Percentiles rank a stretch among this genome's conserved stretches.
phyloP scores from a whole-genome alignment of 768 basidiomycete species.

The Boletales sp. region DNA sequence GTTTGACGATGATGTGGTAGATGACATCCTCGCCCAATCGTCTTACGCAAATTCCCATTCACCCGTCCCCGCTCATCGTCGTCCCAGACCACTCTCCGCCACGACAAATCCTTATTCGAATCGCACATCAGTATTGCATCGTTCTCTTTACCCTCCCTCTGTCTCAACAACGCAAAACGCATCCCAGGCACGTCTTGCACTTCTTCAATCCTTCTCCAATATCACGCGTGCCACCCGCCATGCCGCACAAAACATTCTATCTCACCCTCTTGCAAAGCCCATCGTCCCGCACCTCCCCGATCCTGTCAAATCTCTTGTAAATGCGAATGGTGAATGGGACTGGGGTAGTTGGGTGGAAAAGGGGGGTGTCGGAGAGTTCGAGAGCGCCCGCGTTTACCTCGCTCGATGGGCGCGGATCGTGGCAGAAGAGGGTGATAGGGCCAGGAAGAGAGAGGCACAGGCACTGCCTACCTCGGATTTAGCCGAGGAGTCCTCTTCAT shows the following conservation, averaged over 20 bases:
- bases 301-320: conserved; percentile 86
- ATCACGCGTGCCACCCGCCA: conserved; percentile 91
- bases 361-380: conserved; percentile 92
- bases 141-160: conserved; percentile 59
- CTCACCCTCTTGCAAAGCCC: conserved; percentile 93
- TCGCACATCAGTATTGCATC: conserved; percentile 75
- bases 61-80: conserved; percentile 79
- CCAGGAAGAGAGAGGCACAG: conserved; percentile 77
- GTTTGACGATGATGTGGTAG: conserved; percentile 84
- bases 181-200: conserved; percentile 72
- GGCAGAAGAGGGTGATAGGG: conserved; percentile 95
- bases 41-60: conserved; percentile 75
- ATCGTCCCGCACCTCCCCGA: conserved; percentile 95
- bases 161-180: conserved; percentile 48
- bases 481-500: conserved; percentile 63
- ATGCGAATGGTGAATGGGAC: conserved; percentile 85
- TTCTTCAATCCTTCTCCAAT: conserved; percentile 92
- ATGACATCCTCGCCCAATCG: conserved; percentile 79
- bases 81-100: conserved; percentile 56
- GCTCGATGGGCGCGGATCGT: conserved; percentile 97
- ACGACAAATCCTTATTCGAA: conserved; percentile 55
- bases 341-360: conserved; percentile 95
- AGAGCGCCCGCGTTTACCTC: conserved; percentile 92
- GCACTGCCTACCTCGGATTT: conserved; percentile 50
- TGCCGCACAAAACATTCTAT: conserved; percentile 91